Percentiles rank a stretch among this genome's conserved stretches.
phyloP scores from a whole-genome alignment of 768 basidiomycete genomes.

The Hirschioporus abietinus region DNA sequence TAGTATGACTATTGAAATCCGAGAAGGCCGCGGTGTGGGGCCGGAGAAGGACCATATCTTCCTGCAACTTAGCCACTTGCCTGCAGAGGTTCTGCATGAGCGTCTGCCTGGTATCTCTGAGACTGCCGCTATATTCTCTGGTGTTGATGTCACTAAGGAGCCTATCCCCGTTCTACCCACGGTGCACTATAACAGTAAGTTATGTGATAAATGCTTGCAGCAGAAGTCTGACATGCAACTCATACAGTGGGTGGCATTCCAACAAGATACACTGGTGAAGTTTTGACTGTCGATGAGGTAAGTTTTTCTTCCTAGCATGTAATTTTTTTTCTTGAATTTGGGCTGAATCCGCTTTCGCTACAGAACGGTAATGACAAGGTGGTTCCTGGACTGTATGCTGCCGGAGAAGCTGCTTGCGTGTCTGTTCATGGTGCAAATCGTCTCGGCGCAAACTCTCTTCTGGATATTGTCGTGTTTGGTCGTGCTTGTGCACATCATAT shows the following conservation, averaged over 20 bases:
- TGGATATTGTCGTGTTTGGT: constrained; percentile 99
- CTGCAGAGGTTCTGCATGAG: constrained; percentile 92
- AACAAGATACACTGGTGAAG: constrained; percentile 97
- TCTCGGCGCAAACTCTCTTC: constrained; percentile 96
- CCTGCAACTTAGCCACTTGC: constrained; percentile 95
- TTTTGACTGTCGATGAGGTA: constrained; percentile 75
- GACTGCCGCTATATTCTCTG: constrained; percentile 97
- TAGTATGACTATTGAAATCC: constrained; percentile 98
- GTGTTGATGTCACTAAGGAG: constrained; percentile 99
- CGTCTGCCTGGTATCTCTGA: constrained; percentile 98
- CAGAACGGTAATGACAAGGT: constrained; percentile 85
- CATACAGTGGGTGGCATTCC: constrained; percentile 95
- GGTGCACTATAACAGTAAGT: constrained; percentile 96
- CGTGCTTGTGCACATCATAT: constrained; percentile 99
- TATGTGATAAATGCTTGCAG: neutral
- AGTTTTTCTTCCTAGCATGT: constrained; percentile 6
- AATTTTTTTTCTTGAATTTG: neutral
- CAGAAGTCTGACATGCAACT: constrained; percentile 13
- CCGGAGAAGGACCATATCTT: constrained; percentile 97
- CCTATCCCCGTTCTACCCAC: constrained; percentile 98
- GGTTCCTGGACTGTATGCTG: constrained; percentile 96
- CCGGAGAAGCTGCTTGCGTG: constrained; percentile 97
- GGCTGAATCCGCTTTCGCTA: neutral
- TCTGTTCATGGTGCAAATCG: constrained; percentile 99
- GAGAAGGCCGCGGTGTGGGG: constrained; percentile 98